Base-by-base conservation (phyloP, 345 rosid genomes). In the Mangifera indica region DNA sequence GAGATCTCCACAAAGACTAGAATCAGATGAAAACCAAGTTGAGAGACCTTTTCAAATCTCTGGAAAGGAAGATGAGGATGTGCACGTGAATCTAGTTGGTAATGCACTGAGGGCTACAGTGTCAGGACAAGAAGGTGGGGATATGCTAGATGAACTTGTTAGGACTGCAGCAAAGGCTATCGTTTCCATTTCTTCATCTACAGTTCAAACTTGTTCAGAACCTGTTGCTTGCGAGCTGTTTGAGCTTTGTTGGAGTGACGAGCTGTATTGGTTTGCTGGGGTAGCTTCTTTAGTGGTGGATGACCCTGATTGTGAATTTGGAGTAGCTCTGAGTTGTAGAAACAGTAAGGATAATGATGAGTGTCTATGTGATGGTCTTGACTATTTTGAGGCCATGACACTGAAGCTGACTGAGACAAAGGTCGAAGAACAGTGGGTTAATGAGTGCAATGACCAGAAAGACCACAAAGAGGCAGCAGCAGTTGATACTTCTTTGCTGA, bases 221-320 rank as follows among this genome's bases (percentile, higher is more conserved):
- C 70, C 56, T 15, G 37, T 40, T 32, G 63, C 22, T n/a, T 54
- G 32, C 60, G 54, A 25, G 18, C 81, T 59, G 5, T 53, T 48
- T 34, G 75, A 63, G 73, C 60, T 42, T 58, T 70, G 52, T 37
- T 24, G 60, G 55, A 67, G 20, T 17, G 72, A 77, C 59, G 72
- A 71, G 6, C 87, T 88, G 8, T 62, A 80, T 75, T 81, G 88
- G 89, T 79, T 88, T 49, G 83, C 93, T 1, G 75, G 66, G 75
- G 79, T 86, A 20, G 76, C 79, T 59, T 80, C 86, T 77, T 79
- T 74, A 4, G 77, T 66, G 21, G 79, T 48, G 10, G 82, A 76
- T 69, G 85, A 78, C 72, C 71, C 72, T 12, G 66, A 73, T 32
- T 74, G 74, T 26, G 78, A 72, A 24, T 78, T 62, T 76, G 87